Base-by-base conservation (phyloP, 768 basidiomycete species). In the Cystofilobasidium bisporidii region DNA sequence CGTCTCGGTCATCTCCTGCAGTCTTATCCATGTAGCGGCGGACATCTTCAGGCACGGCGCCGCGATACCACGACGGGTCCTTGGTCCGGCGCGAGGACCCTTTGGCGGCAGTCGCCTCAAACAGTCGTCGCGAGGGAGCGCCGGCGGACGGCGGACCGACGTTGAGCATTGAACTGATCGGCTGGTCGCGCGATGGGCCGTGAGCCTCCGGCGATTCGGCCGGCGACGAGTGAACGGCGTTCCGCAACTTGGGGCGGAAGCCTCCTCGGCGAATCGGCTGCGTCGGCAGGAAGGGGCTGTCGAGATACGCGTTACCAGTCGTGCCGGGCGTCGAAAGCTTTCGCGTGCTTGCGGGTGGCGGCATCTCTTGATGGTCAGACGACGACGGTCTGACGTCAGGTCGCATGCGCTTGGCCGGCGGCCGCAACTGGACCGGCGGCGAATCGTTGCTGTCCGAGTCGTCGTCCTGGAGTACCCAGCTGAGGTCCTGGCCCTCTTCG, bases 231-330 rank as follows among this genome's bases (percentile, higher is more conserved):
- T 5, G 53, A 2, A 56, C 53, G 53, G 28, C 8, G 5, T 3
- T 17, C 8, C 28, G 4, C 5, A 61, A 28, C 28, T 57, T 62
- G 0, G 67, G 61, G 6, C 67, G 53, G 4, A 47, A 40, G 4
- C 61, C 67, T 12, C 30, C 32, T 24, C 67, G 50, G 2, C 67
- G 67, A 11, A 68, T 33, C 18, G 67, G 61, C 22, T 68, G 67
- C 14, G 67, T 68, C 5, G 53, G 43, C 4, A 18, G 55, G 32
- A 63, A 68, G 1, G 67, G 67, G n/a, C 60, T 55, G 12, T 61
- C 67, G 22, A 62, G 30, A 4, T 5, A 9, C 3, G 26, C 30
- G 18, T 9, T 9, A 18, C 18, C 53, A 4, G 53, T 18, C 3
- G 28, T 2, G 30, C 2, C 40, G 10, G 61, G 55, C n/a, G 57